Conservation (phyloP, 495 filamentous ascomycete genomes). For the Neurospora sp. region DNA sequence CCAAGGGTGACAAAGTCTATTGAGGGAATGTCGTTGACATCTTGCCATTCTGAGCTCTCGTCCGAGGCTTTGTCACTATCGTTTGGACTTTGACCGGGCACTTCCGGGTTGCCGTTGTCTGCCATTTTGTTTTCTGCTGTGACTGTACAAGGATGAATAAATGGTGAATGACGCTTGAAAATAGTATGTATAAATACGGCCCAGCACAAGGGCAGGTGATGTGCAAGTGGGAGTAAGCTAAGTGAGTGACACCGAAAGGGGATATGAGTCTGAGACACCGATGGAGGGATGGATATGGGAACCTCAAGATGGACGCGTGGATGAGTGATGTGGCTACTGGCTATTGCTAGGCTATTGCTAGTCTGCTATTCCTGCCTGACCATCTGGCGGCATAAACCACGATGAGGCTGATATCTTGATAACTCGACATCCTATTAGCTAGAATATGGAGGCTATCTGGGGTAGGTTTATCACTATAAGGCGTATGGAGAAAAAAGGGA, state of each 20-base stretch:
- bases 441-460: background rate
- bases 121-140: background rate
- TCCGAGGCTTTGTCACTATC: background rate
- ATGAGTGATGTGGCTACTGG: background rate
- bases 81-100: background rate
- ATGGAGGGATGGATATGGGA: background rate
- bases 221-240: background rate
- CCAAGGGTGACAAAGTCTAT: constrained; percentile 82
- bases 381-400: background rate
- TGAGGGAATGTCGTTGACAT: background rate
- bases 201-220: background rate
- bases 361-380: background rate
- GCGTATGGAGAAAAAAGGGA: background rate
- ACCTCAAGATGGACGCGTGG: background rate
- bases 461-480: background rate
- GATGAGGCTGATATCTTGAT: background rate
- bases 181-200: background rate
- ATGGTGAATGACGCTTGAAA: background rate
- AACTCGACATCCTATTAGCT: background rate
- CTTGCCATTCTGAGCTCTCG: background rate
- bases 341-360: background rate
- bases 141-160: background rate
- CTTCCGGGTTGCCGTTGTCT: background rate
- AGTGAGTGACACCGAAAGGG: background rate
- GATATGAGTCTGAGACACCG: background rate